Conservation (phyloP, 1,139 yeast species). For the Pneumocystis jirovecii region DNA sequence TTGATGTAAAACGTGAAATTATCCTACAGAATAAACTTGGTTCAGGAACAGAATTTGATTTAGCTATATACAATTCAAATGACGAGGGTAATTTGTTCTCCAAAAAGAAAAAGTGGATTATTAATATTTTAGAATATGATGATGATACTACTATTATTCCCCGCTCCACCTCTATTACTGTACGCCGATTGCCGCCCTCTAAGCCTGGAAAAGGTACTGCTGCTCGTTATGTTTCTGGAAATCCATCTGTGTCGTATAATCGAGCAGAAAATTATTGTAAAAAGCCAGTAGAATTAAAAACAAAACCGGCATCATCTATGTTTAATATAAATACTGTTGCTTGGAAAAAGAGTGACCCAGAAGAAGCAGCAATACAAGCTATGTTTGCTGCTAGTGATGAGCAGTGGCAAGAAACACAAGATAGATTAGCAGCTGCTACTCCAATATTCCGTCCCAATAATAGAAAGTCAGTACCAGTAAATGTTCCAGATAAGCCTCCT, state of each 20-base stretch:
- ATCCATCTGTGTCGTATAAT: conserved; percentile 17
- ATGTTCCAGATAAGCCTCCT: conserved; percentile 51
- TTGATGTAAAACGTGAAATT: conserved; percentile 84
- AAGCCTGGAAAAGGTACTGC: conserved; percentile 41
- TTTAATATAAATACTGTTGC: conserved; percentile 21
- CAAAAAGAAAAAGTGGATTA: background rate
- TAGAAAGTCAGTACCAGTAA: conserved; percentile 13
- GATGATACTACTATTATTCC: conserved; percentile 79
- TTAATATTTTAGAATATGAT: conserved; percentile 38
- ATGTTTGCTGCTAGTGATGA: conserved; percentile 89
- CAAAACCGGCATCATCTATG: conserved; percentile 15
- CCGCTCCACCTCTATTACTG: conserved; percentile 71
- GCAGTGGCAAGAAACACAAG: conserved; percentile 92
- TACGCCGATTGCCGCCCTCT: conserved; percentile 61
- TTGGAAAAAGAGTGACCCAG: conserved; percentile 30
- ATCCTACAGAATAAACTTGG: conserved; percentile 68
- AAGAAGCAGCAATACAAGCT: conserved; percentile 73
- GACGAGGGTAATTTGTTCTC: conserved; percentile 32
- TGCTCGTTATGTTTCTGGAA: conserved; percentile 70
- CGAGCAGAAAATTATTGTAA: background rate
- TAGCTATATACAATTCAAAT: conserved; percentile 59
- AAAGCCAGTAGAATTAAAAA: conserved; percentile 14
- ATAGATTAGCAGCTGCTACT: conserved; percentile 52
- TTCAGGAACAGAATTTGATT: conserved; percentile 70
- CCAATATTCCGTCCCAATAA: conserved; percentile 23